These are phyloP conservation scores for Thelonectria discophora DNA, from an alignment of 2,329 filamentous ascomycete genomes.

Conservation along the genomic window DNA sequence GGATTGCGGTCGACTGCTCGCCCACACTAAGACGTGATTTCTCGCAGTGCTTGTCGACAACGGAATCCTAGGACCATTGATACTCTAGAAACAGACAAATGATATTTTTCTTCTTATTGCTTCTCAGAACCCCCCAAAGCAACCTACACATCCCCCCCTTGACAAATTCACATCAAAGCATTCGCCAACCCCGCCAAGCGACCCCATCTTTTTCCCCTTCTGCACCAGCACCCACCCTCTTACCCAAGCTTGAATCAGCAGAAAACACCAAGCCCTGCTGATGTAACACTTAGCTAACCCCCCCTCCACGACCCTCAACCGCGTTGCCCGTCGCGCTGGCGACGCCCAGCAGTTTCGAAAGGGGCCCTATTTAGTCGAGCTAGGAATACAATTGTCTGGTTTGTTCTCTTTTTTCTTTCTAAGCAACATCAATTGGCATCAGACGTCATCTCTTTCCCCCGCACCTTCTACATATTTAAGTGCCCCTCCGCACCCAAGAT, in stretches of 20 bases:
- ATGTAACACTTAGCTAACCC: constrained; percentile 24
- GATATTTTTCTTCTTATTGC: too few relatives aligned
- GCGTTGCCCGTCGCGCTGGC: constrained; percentile 10
- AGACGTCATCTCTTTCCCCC: constrained; percentile 12
- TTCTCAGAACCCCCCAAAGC: too few relatives aligned
- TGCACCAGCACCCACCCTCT: constrained; percentile 13
- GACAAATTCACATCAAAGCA: constrained; percentile 21
- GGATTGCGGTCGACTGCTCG: too few relatives aligned
- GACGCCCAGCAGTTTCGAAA: constrained; percentile 9
- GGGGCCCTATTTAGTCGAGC: neutral
- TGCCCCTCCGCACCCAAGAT: constrained; percentile 24
- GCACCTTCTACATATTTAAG: constrained; percentile 34
- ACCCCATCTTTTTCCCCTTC: neutral
- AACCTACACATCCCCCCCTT: neutral
- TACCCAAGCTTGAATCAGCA: constrained; percentile 37
- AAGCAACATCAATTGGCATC: neutral
- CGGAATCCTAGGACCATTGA: too few relatives aligned
- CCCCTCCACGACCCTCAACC: constrained; percentile 13
- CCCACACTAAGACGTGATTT: too few relatives aligned
- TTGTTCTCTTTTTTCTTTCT: neutral
- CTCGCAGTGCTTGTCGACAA: too few relatives aligned
- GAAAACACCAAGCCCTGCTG: constrained; percentile 12
- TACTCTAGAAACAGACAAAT: too few relatives aligned
- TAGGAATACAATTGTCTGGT: neutral
- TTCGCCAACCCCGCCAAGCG: neutral